Evolutionary conservation across 2,329 filamentous ascomycete genomes (phyloP).

Genomic region (Aspergillus puulaauensis): DNA sequence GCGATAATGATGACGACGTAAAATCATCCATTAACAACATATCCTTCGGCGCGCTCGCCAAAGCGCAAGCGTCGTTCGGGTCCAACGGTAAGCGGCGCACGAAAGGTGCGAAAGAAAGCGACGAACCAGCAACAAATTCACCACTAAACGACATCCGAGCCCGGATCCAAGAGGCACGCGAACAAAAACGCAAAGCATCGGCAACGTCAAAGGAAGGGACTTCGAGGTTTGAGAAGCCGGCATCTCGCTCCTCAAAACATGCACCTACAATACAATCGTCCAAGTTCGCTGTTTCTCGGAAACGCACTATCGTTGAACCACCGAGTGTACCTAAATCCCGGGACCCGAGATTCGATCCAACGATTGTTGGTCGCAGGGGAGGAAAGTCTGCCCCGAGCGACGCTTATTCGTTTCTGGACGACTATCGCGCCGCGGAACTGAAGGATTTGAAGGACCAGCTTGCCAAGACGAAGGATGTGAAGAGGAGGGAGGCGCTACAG

Average conservation of each 20-base stretch:
- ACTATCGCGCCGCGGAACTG: constrained; percentile 84
- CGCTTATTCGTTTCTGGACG: constrained; percentile 84
- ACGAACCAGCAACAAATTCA: constrained; percentile 17
- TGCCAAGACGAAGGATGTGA: constrained; percentile 64
- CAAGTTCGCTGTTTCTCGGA: constrained; percentile 79
- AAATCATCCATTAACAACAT: constrained; percentile 56
- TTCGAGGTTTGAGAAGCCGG: constrained; percentile 17
- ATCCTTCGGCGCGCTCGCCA: constrained; percentile 86
- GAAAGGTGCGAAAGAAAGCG: constrained; percentile 13
- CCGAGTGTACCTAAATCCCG: constrained; percentile 61
- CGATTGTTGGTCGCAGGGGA: constrained; percentile 39
- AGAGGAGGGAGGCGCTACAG: constrained; percentile 69
- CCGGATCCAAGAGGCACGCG: constrained; percentile 42
- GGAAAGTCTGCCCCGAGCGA: constrained; percentile 55
- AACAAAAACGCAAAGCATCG: constrained; percentile 39
- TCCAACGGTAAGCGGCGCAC: constrained; percentile 34
- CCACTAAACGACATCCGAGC: constrained; percentile 40
- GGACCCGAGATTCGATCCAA: constrained; percentile 85
- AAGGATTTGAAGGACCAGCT: constrained; percentile 68
- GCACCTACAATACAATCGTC: constrained; percentile 80
- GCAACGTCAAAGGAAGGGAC: constrained; percentile 22
- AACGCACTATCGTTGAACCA: constrained; percentile 67
- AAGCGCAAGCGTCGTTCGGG: constrained; percentile 72
- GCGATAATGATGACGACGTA: constrained; percentile 37
- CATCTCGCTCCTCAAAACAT: constrained; percentile 71